phyloP scores from a whole-genome alignment of 2,329 filamentous ascomycete species.

The Sporothrix brunneoviolacea region DNA sequence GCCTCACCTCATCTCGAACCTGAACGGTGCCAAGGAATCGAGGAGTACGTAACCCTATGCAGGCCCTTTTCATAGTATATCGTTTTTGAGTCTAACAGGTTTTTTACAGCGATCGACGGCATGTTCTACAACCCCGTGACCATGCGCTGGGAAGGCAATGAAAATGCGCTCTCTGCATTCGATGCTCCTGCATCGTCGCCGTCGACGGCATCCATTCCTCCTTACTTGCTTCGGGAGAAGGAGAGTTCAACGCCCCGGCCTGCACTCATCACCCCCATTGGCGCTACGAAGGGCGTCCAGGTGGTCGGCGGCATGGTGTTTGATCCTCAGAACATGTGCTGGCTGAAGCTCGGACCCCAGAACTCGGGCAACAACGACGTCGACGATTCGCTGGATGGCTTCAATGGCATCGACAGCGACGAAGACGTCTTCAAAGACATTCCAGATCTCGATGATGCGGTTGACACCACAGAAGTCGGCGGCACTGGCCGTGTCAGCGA shows the following conservation, averaged over 20 bases:
- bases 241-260: slow-evolving; percentile 56
- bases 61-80: too few species aligned
- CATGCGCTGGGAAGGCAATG: slow-evolving; percentile 93
- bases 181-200: slow-evolving; percentile 56
- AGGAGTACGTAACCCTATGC: slow-evolving; percentile 82
- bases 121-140: slow-evolving; percentile 92
- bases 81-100: not conserved
- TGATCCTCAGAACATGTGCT: slow-evolving; percentile 94
- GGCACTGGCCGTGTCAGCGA: slow-evolving; percentile 53
- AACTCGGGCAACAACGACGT: slow-evolving; percentile 36
- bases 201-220: slow-evolving; percentile 40
- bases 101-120: slow-evolving; percentile 73
- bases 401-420: slow-evolving; percentile 72
- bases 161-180: slow-evolving; percentile 75
- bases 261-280: slow-evolving; percentile 87
- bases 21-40: slow-evolving; percentile 65
- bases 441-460: slow-evolving; percentile 77
- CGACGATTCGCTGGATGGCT: slow-evolving; percentile 54
- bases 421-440: slow-evolving; percentile 93
- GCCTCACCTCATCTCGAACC: slow-evolving; percentile 82
- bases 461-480: slow-evolving; percentile 41
- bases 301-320: slow-evolving; percentile 98
- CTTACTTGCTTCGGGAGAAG: slow-evolving; percentile 44
- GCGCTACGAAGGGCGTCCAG: slow-evolving; percentile 76
- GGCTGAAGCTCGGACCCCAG: slow-evolving; percentile 68